Evolutionary conservation across 2,329 filamentous ascomycete genomes (phyloP).

Genomic region (Trichoderma cornu-damae): DNA sequence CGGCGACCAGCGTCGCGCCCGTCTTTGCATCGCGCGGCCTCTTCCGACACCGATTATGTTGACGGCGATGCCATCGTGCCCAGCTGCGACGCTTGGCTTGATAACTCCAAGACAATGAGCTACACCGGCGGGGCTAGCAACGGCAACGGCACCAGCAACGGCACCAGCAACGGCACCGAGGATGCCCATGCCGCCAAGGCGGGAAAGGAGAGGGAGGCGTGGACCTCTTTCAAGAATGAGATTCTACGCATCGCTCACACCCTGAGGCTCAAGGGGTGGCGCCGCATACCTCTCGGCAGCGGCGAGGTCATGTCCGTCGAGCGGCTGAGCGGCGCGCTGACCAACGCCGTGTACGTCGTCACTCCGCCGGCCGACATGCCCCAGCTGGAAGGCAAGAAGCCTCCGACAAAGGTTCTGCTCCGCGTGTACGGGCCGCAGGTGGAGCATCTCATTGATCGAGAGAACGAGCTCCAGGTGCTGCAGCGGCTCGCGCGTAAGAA

Average conservation of each 20-base stretch:
- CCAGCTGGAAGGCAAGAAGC: slow-evolving; percentile 39
- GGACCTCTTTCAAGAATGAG: slow-evolving; percentile 86
- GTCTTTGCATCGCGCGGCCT: slow-evolving; percentile 47
- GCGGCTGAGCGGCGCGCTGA: slow-evolving; percentile 82
- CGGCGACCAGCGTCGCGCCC: slow-evolving; percentile 29
- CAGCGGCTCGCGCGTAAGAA: slow-evolving; percentile 82
- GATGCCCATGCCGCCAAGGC: slow-evolving; percentile 40
- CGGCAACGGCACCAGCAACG: slow-evolving; percentile 36
- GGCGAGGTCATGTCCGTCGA: slow-evolving; percentile 66
- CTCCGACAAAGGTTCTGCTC: slow-evolving; percentile 67
- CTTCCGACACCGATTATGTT: slow-evolving; percentile 79
- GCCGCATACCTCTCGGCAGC: slow-evolving; percentile 67
- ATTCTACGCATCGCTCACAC: slow-evolving; percentile 88
- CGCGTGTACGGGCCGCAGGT: slow-evolving; percentile 93
- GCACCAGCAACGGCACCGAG: slow-evolving; percentile 39
- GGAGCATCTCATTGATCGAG: slow-evolving; percentile 90
- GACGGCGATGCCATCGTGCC: slow-evolving; percentile 83
- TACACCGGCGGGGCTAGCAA: slow-evolving; percentile 53
- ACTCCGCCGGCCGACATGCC: slow-evolving; percentile 65
- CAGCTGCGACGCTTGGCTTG: slow-evolving; percentile 74
- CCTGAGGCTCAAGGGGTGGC: slow-evolving; percentile 84
- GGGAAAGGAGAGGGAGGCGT: slow-evolving; percentile 68
- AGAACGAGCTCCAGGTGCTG: slow-evolving; percentile 82
- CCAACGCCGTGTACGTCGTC: slow-evolving; percentile 94
- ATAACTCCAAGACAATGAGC: slow-evolving; percentile 83